phyloP scores from a whole-genome alignment of 2,329 filamentous ascomycete species.

The Neonectria faginata region DNA sequence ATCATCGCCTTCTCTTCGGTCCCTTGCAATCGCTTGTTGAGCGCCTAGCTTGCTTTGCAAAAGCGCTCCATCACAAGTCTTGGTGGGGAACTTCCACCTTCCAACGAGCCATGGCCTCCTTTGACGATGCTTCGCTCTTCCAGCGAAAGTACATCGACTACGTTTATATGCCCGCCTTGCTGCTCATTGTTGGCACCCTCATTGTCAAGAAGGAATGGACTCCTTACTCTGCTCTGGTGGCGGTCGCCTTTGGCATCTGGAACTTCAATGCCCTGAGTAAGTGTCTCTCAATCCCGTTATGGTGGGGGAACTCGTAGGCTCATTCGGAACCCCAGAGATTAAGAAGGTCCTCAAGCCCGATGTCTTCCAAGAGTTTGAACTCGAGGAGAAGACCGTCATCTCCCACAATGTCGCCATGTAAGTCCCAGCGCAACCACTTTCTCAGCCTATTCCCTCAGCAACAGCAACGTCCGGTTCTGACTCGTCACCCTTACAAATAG shows the following conservation, averaged over 20 bases:
- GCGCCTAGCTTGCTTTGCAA: conserved; percentile 19
- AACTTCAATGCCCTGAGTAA: conserved; percentile 80
- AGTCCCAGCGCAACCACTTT: conserved; percentile 45
- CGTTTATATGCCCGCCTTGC: conserved; percentile 84
- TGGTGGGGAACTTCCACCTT: conserved; percentile 36
- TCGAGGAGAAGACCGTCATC: conserved; percentile 93
- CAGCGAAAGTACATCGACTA: conserved; percentile 78
- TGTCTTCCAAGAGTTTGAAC: conserved; percentile 90
- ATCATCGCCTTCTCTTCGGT: conserved; percentile 9
- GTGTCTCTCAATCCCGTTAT: conserved; percentile 49
- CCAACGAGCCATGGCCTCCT: conserved; percentile 42
- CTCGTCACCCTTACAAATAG: conserved; percentile 53
- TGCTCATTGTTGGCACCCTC: conserved; percentile 80
- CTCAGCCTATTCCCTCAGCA: conserved; percentile 25
- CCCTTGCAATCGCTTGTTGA: conserved; percentile 3
- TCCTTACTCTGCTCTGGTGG: conserved; percentile 75
- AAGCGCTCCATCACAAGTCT: conserved; percentile 27
- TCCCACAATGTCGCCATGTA: conserved; percentile 99
- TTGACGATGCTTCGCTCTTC: conserved; percentile 49
- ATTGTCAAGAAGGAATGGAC: conserved; percentile 85
- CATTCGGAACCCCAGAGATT: conserved; percentile 64
- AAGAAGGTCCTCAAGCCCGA: conserved; percentile 88
- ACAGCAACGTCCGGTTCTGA: conserved; percentile 7
- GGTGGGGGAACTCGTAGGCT: conserved; percentile 21
- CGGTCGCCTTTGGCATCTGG: conserved; percentile 73